Percentiles rank a stretch among this genome's conserved stretches.
Evolutionary conservation across 306 rosid genomes (phyloP).

Genomic region (Pterocarpus santalinus): DNA sequence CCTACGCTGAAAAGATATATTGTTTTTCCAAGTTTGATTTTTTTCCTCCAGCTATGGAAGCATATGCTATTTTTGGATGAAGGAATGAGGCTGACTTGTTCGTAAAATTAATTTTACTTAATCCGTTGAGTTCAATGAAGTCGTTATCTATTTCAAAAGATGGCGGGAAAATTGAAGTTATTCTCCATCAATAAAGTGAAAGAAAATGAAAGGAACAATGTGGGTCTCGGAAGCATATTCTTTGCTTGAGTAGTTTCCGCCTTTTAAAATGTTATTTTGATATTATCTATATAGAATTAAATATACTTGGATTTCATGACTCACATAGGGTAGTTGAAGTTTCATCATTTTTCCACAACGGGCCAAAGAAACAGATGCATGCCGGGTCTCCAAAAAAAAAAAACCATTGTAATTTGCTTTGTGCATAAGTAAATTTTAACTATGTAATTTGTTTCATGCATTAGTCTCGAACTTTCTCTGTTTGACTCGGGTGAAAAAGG

Average conservation of each 20-base stretch:
- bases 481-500: no score
- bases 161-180: background rate
- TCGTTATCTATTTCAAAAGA: background rate
- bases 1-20: background rate
- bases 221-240: background rate
- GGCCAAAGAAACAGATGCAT: background rate
- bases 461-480: background rate
- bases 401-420: no score
- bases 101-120: background rate
- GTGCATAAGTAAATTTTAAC: background rate
- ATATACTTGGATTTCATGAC: no score
- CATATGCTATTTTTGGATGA: background rate
- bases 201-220: background rate
- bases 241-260: background rate
- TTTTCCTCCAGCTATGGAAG: background rate
- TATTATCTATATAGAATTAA: background rate
- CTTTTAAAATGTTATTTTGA: background rate
- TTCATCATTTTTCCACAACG: background rate
- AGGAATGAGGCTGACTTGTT: background rate
- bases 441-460: background rate
- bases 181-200: background rate
- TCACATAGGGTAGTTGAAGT: background rate
- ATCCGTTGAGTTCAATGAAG: slow-evolving; percentile 19
- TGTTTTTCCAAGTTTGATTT: slow-evolving; percentile 5
- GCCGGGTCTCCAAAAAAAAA: background rate